Conservation (phyloP, 805 yeast species). For the Candida maltosa region DNA sequence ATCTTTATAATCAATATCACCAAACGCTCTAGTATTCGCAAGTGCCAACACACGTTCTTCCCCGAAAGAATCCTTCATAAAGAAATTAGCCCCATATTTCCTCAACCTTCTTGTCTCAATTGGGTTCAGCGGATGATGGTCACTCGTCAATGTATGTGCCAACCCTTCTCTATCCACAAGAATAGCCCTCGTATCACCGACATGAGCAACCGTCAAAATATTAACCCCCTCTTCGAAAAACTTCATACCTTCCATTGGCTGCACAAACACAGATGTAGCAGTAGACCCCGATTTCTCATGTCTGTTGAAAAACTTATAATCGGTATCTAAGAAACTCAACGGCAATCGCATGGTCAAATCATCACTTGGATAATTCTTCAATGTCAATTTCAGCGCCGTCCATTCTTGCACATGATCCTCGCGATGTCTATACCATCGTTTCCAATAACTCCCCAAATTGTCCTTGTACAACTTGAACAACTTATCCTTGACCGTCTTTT, state of each 20-base stretch:
- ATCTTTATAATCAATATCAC: slow-evolving; percentile 77
- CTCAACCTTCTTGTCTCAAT: slow-evolving; percentile 71
- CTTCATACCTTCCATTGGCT: too few relatives aligned
- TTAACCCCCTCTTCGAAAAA: slow-evolving; percentile 47
- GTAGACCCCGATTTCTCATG: slow-evolving; percentile 62
- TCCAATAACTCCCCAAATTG: slow-evolving; percentile 83
- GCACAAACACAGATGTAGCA: slow-evolving; percentile 58
- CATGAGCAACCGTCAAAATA: slow-evolving; percentile 76
- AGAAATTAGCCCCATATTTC: slow-evolving; percentile 55
- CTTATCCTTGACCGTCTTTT: slow-evolving; percentile 27
- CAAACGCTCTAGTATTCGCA: slow-evolving; percentile 93
- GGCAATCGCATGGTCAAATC: slow-evolving; percentile 62
- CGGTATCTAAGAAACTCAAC: slow-evolving; percentile 62
- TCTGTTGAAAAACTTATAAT: slow-evolving; percentile 50
- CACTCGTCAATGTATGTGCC: slow-evolving; percentile 73
- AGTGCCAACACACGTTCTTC: slow-evolving; percentile 78
- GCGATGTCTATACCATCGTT: slow-evolving; percentile 58
- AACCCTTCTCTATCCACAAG: slow-evolving; percentile 78
- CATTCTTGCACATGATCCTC: slow-evolving; percentile 23
- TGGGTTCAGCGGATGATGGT: slow-evolving; percentile 86
- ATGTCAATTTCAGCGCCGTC: slow-evolving; percentile 13
- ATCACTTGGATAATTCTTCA: slow-evolving; percentile 31
- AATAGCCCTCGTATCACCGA: slow-evolving; percentile 89
- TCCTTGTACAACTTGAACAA: slow-evolving; percentile 54
- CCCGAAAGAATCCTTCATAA: slow-evolving; percentile 88